Evolutionary conservation across 1,139 yeast species (phyloP).

Genomic region (Suhomyces coccinellae): DNA sequence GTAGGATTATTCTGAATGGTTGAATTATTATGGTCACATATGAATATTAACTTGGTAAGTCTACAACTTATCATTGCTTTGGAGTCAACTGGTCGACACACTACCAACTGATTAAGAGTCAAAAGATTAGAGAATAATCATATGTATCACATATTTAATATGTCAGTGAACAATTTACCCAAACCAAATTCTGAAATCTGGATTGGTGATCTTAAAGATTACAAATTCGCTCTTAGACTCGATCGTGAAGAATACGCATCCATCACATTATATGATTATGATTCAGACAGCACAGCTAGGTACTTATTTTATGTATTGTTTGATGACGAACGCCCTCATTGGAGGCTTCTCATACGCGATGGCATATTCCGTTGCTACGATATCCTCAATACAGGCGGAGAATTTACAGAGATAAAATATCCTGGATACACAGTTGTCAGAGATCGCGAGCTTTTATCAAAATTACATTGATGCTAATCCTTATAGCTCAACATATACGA

Average conservation of each 20-base stretch:
- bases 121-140: too few species aligned
- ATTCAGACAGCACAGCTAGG: conserved; percentile 3
- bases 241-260: conserved; percentile 8
- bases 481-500: too few species aligned
- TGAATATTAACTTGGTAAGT: too few species aligned
- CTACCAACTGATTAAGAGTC: too few species aligned
- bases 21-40: too few species aligned
- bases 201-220: conserved; percentile 7
- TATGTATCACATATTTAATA: too few species aligned
- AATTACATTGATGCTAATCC: conserved; percentile 7
- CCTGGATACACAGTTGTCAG: conserved; percentile 8
- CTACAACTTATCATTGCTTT: too few species aligned
- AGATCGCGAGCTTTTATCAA: conserved; percentile 5
- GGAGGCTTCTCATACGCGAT: conserved; percentile 8
- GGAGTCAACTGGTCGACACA: too few species aligned
- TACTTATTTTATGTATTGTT: conserved; percentile 5
- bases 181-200: conserved; percentile 4
- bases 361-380: conserved; percentile 9
- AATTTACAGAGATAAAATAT: conserved; percentile 8
- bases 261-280: conserved; percentile 7
- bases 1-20: too few species aligned
- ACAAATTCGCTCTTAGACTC: conserved; percentile 5
- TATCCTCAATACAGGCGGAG: conserved; percentile 9
- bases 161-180: background rate
- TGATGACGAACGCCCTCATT: conserved; percentile 8